phyloP scores from a whole-genome alignment of 352 stramenopile genomes.

The Bremia lactucae region DNA sequence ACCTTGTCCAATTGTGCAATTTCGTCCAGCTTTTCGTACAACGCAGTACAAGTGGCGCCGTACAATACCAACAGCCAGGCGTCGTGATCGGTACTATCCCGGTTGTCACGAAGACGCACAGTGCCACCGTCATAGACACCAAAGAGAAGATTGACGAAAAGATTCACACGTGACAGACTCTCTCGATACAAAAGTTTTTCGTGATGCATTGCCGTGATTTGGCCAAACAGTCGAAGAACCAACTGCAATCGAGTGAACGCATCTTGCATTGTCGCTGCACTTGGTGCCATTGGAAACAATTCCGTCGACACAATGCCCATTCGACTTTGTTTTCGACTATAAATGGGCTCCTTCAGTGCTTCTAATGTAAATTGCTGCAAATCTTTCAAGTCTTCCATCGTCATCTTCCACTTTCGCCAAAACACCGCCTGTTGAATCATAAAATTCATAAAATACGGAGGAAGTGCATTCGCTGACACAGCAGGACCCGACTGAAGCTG shows the following conservation, averaged over 20 bases:
- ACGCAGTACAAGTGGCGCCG: slow-evolving; percentile 52
- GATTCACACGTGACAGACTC: slow-evolving; percentile 35
- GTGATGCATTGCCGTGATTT: slow-evolving; percentile 65
- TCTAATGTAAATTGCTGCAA: slow-evolving; percentile 51
- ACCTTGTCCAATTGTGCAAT: slow-evolving; percentile 55
- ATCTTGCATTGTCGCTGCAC: slow-evolving; percentile 59
- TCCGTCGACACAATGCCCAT: neutral
- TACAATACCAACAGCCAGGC: slow-evolving; percentile 63
- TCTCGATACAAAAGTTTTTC: slow-evolving; percentile 29
- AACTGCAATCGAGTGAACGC: slow-evolving; percentile 64
- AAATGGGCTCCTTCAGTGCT: slow-evolving; percentile 45
- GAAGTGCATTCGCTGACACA: slow-evolving; percentile 53
- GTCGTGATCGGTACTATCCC: slow-evolving; percentile 24
- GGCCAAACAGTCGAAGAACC: slow-evolving; percentile 40
- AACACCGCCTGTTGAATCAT: slow-evolving; percentile 66
- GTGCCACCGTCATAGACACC: slow-evolving; percentile 55
- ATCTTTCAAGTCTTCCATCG: slow-evolving; percentile 36
- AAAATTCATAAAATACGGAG: slow-evolving; percentile 81
- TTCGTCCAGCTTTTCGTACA: slow-evolving; percentile 80
- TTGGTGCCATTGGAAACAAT: slow-evolving; percentile 34
- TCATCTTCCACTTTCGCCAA: slow-evolving; percentile 71
- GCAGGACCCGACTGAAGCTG: slow-evolving; percentile 31
- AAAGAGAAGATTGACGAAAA: slow-evolving; percentile 45
- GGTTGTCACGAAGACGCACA: slow-evolving; percentile 23
- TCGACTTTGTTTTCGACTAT: slow-evolving; percentile 7